A percentile compares a stretch with the other conserved stretches of the same genome.
Evolutionary conservation across 805 yeast species (phyloP).

Genomic region (Starmera dryadoides): DNA sequence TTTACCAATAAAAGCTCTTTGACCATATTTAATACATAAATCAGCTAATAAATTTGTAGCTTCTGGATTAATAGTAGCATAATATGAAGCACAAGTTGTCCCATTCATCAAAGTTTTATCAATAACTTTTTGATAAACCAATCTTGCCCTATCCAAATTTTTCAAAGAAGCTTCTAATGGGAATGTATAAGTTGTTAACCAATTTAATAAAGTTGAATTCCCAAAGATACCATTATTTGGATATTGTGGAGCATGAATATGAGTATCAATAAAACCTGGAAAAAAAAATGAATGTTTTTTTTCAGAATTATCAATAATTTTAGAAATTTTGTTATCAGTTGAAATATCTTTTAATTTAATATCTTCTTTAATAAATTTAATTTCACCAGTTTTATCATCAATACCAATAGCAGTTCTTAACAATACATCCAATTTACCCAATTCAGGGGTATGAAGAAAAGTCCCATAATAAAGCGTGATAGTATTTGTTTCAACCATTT

Average conservation of each 20-base stretch:
- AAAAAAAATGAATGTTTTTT: conserved; percentile 52
- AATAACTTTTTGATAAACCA: conserved; percentile 64
- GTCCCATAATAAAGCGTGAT: conserved; percentile 55
- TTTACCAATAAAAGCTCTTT: conserved; percentile 85
- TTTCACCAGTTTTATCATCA: conserved; percentile 33
- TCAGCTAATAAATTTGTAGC: conserved; percentile 76
- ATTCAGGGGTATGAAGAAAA: conserved; percentile 60
- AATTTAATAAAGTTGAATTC: conserved; percentile 75
- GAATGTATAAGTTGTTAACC: conserved; percentile 86
- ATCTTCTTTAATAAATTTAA: conserved; percentile 22
- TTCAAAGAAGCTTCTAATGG: conserved; percentile 72
- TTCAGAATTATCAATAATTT: conserved; percentile 26
- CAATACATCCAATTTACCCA: conserved; percentile 51
- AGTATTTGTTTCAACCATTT: background rate
- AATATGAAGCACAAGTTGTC: conserved; percentile 89
- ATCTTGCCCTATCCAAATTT: conserved; percentile 44
- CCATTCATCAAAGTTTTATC: conserved; percentile 66
- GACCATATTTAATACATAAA: conserved; percentile 59
- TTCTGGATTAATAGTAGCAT: conserved; percentile 76
- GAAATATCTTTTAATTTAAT: conserved; percentile 20
- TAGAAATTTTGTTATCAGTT: conserved; percentile 19
- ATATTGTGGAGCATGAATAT: conserved; percentile 79
- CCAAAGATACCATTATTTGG: conserved; percentile 84
- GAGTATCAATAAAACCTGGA: conserved; percentile 81
- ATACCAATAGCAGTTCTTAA: conserved; percentile 59